phyloP scores from a whole-genome alignment of 73 alveolate species.

The Stentor roeselii region DNA sequence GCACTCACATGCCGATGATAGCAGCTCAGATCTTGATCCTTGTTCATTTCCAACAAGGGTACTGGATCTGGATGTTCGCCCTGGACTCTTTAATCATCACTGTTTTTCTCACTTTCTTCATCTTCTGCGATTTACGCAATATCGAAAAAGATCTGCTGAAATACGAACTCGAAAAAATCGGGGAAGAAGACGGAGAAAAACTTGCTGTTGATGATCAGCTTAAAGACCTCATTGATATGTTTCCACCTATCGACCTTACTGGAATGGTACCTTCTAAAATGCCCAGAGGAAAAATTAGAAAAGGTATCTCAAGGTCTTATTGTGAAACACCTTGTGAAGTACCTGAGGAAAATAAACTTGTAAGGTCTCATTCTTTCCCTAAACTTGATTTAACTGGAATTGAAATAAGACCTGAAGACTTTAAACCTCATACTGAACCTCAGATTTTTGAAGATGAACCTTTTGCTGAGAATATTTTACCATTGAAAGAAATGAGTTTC shows the following conservation, averaged over 20 bases:
- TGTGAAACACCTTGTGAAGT: background rate
- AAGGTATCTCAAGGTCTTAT: background rate
- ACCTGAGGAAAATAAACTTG: background rate
- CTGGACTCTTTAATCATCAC: slow-evolving; percentile 17
- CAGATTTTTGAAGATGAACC: background rate
- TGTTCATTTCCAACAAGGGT: background rate
- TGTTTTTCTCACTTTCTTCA: background rate
- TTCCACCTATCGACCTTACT: slow-evolving; percentile 5
- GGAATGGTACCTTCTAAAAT: slow-evolving; percentile 19
- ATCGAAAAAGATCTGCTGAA: slow-evolving; percentile 14
- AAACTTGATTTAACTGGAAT: background rate
- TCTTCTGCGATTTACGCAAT: background rate
- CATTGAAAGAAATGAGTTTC: background rate
- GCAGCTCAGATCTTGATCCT: background rate
- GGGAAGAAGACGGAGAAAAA: background rate
- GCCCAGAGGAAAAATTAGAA: background rate
- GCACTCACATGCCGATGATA: background rate
- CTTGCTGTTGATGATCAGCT: background rate
- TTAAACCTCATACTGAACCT: background rate
- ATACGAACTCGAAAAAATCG: background rate
- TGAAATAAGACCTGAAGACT: background rate
- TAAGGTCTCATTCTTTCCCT: background rate
- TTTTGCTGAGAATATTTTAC: background rate
- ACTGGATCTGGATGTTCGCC: slow-evolving; percentile 22
- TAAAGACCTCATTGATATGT: slow-evolving; percentile 7